Evolutionary conservation across 2,329 filamentous ascomycete species (phyloP), one percentile per base, ranked within the genome.

Genomic region (Tricladium varicosporioides): DNA sequence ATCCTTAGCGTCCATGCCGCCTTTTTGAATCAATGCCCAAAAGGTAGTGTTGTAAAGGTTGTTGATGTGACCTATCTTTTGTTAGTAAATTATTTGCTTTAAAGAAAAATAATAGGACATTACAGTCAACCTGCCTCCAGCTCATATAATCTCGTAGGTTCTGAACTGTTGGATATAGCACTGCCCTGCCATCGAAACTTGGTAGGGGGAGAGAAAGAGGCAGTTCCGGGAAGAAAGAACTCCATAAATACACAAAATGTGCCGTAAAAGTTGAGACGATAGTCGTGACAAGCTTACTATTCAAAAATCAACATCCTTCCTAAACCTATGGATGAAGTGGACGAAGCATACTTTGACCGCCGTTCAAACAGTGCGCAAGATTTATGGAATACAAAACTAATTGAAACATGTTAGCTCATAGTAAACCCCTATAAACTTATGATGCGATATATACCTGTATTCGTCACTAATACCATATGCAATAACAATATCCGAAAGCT

Each of bases 31-130:
- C 67, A 99, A 78, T 0, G 87, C 80, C 94, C 94, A 99, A 72
- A 97, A 97, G 0, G 91, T 91, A 0, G 94, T 99, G 71, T 99
- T 99, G 74, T 97, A 99, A 4, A 99, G 82, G 69, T 99, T 99
- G 73, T 99, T 99, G 67, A 99, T 96, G 71, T 99, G 94, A 63
- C 90, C 90, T 93, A 58, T 10, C n/a, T 36, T 11, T 42, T 22
- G 14, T 33, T 36, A 67, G 32, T 65, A 57, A 18, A 18, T 15
- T 1, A 11, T 32, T 32, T 18, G 9, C 32, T 5, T 8, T 15
- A 2, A 16, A 13, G 33, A 16, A 53, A 1, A 7, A 14, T 27
- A 5, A 5, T 18, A 31, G 2, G n/a, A 7, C 74, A 86, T 72
- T 71, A 94, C 94, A 97, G 72, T 99, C 94, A 45, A 90, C 94